phyloP scores from a whole-genome alignment of 2,329 filamentous ascomycete species.

The Monilinia aucupariae region DNA sequence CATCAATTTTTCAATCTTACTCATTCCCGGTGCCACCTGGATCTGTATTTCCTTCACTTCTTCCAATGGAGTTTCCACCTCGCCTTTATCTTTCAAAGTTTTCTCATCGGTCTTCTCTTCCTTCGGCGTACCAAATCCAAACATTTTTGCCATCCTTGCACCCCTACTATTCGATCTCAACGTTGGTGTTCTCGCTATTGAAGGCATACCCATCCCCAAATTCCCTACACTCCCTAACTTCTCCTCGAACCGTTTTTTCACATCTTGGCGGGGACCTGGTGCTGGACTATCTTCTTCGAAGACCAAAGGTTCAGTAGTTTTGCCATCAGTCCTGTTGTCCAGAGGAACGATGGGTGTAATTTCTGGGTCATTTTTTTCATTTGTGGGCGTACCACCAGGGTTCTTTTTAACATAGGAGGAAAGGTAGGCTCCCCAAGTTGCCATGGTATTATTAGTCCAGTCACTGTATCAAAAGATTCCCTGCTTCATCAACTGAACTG shows the following conservation, averaged over 20 bases:
- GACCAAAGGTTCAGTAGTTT: background rate
- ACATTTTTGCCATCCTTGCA: slow-evolving; percentile 24
- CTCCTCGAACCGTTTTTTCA: slow-evolving; percentile 5
- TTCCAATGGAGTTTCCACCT: background rate
- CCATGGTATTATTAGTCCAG: slow-evolving; percentile 12
- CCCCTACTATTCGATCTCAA: slow-evolving; percentile 20
- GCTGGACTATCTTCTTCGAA: background rate
- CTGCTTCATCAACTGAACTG: background rate
- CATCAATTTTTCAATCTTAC: slow-evolving; percentile 7
- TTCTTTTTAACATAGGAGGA: slow-evolving; percentile 23
- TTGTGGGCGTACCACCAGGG: slow-evolving; percentile 1
- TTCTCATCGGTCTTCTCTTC: slow-evolving; percentile 5
- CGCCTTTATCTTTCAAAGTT: background rate
- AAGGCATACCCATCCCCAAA: slow-evolving; percentile 7
- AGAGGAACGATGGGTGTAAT: background rate
- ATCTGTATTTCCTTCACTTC: background rate
- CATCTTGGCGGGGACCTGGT: background rate
- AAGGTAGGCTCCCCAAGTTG: slow-evolving; percentile 27
- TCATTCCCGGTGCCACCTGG: background rate
- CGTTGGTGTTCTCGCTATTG: slow-evolving; percentile 3
- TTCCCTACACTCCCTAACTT: slow-evolving; percentile 11
- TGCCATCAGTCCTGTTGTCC: background rate
- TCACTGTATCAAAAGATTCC: background rate
- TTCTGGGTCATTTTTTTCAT: background rate
- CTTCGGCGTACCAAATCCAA: slow-evolving; percentile 21